Conservation (phyloP, 2,329 filamentous ascomycete species). For the Chaetomiaceae sp. region DNA sequence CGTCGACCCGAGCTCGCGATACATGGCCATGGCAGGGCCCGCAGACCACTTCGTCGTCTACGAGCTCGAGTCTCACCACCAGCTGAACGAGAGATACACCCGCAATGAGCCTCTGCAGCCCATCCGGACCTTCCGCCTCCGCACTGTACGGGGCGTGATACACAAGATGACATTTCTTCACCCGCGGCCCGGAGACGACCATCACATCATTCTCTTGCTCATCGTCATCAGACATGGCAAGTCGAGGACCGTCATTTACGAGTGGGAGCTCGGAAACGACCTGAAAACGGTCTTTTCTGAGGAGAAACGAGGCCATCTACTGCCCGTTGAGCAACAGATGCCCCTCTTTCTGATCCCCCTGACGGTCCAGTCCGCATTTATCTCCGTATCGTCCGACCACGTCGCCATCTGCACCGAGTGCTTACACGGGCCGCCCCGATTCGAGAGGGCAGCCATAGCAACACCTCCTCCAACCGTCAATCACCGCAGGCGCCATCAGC, state of each 20-base stretch:
- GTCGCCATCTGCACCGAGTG: slow-evolving; percentile 55
- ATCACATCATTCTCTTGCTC: slow-evolving; percentile 73
- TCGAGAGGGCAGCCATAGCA: slow-evolving; percentile 42
- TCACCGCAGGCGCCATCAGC: slow-evolving; percentile 44
- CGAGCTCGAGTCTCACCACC: slow-evolving; percentile 55
- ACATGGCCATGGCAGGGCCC: slow-evolving; percentile 65
- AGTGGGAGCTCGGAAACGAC: slow-evolving; percentile 54
- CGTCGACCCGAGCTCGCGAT: slow-evolving; percentile 70
- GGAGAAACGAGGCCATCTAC: slow-evolving; percentile 46
- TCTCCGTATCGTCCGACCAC: slow-evolving; percentile 58
- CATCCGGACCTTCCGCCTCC: slow-evolving; percentile 45
- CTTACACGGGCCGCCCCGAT: slow-evolving; percentile 48
- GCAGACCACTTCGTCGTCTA: slow-evolving; percentile 68
- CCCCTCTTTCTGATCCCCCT: slow-evolving; percentile 70
- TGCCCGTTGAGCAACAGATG: slow-evolving; percentile 51
- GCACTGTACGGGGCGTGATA: slow-evolving; percentile 65
- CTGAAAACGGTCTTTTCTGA: slow-evolving; percentile 42
- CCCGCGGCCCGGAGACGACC: slow-evolving; percentile 60
- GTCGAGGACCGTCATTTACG: slow-evolving; percentile 53
- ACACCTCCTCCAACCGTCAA: slow-evolving; percentile 40
- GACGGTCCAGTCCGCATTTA: slow-evolving; percentile 64
- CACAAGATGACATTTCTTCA: slow-evolving; percentile 83
- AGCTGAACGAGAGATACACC: slow-evolving; percentile 48
- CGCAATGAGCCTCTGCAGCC: slow-evolving; percentile 48
- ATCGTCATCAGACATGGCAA: slow-evolving; percentile 47